These are phyloP conservation scores for Oryza glaberrima DNA, from an alignment of 176 grass and related monocot genomes.

Conservation along the genomic window DNA sequence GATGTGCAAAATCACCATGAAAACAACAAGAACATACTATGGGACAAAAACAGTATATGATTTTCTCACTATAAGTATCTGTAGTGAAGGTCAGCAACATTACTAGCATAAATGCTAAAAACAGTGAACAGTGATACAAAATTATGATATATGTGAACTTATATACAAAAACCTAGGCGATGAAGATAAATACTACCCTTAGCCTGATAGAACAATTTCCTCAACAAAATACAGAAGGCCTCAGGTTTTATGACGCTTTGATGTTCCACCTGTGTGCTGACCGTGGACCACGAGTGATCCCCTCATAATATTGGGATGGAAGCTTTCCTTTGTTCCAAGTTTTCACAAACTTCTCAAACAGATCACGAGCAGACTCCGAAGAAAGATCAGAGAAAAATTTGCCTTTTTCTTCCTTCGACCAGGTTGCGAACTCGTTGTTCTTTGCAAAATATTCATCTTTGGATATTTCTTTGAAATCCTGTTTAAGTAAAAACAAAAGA, in stretches of 20 bases:
- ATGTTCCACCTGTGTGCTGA: slow-evolving; percentile 93
- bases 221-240: slow-evolving; percentile 20
- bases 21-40: neutral
- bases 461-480: slow-evolving; percentile 75
- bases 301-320: slow-evolving; percentile 67
- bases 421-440: slow-evolving; percentile 91
- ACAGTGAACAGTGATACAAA: neutral
- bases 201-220: neutral
- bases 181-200: neutral
- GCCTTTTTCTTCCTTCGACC: slow-evolving; percentile 80
- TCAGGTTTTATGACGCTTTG: slow-evolving; percentile 52
- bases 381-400: slow-evolving; percentile 95
- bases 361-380: slow-evolving; percentile 68
- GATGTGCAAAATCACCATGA: neutral
- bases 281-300: slow-evolving; percentile 69
- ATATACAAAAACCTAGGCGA: slow-evolving; percentile 34
- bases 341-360: slow-evolving; percentile 83
- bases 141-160: slow-evolving; percentile 23
- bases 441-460: slow-evolving; percentile 95
- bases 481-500: slow-evolving; percentile 20
- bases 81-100: neutral
- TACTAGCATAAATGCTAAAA: neutral
- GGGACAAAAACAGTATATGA: neutral
- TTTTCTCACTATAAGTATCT: slow-evolving; percentile 14
- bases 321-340: slow-evolving; percentile 82